A percentile compares a stretch with the other conserved stretches of the same genome.
These are phyloP conservation scores for Mucor lusitanicus DNA, from an alignment of 371 early-diverging fungal species.

Conservation along the genomic window DNA sequence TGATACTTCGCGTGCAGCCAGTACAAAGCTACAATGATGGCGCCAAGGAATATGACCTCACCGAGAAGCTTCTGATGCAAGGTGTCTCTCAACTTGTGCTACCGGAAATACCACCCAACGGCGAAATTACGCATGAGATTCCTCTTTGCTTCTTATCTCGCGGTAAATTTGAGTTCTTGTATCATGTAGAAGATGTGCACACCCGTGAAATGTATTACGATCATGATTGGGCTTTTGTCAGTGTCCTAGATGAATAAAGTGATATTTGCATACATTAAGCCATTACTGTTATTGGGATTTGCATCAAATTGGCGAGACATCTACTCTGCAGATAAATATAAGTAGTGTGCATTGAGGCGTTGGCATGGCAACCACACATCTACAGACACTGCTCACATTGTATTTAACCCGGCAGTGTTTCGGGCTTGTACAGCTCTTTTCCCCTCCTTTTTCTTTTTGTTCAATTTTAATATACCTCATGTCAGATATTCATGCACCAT, in stretches of 20 bases:
- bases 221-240: constrained; percentile 55
- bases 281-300: too few relatives aligned
- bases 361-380: too few relatives aligned
- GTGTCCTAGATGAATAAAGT: constrained; percentile 14
- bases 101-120: constrained; percentile 51
- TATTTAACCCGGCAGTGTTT: not conserved
- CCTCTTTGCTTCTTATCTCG: constrained; percentile 67
- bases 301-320: too few relatives aligned
- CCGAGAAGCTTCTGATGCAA: constrained; percentile 60
- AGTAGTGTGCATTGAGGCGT: too few relatives aligned
- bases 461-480: not conserved
- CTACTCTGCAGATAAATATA: too few relatives aligned
- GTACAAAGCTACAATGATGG: constrained; percentile 68
- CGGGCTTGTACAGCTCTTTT: not conserved
- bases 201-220: constrained; percentile 62
- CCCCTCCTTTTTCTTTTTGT: not conserved
- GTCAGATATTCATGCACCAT: constrained; percentile 11
- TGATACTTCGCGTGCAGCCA: constrained; percentile 67
- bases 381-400: too few relatives aligned
- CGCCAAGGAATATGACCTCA: constrained; percentile 65
- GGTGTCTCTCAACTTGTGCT: constrained; percentile 62
- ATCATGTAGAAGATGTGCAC: constrained; percentile 70
- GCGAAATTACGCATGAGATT: constrained; percentile 18
- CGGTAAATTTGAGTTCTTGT: constrained; percentile 65
- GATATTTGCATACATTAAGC: not conserved